A percentile compares a stretch with the other conserved stretches of the same genome.
Evolutionary conservation across 805 yeast genomes (phyloP).

Genomic region (Yarrowia deformans): DNA sequence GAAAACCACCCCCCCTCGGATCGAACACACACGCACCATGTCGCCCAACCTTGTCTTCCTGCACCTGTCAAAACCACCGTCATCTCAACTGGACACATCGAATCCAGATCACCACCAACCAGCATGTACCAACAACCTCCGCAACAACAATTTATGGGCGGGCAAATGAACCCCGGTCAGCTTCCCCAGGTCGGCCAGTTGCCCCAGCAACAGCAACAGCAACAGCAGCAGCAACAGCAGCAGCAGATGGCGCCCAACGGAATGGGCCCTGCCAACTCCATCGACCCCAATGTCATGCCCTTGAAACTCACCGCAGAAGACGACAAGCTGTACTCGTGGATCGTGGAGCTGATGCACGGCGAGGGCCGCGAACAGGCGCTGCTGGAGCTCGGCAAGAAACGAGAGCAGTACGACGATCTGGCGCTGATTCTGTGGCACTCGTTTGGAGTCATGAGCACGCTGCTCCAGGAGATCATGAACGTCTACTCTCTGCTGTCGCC

Average conservation of each 20-base stretch:
- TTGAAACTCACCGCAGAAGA: constrained; percentile 56
- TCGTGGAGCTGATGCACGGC: constrained; percentile 86
- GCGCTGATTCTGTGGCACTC: constrained; percentile 95
- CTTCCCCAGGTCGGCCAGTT: background rate
- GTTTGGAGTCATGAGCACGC: constrained; percentile 93
- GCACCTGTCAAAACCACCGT: background rate
- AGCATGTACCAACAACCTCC: constrained; percentile 19
- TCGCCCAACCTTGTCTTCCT: background rate
- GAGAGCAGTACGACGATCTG: constrained; percentile 93
- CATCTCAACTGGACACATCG: background rate
- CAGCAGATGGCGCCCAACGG: constrained; percentile 10
- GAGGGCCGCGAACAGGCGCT: constrained; percentile 92
- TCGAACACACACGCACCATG: constrained; percentile 5
- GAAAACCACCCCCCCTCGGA: too few relatives aligned
- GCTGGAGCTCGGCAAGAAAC: constrained; percentile 87
- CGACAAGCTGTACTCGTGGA: constrained; percentile 88
- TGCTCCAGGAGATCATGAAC: constrained; percentile 85
- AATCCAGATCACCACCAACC: background rate
- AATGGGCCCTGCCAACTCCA: constrained; percentile 10
- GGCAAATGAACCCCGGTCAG: too few relatives aligned
- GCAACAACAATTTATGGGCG: constrained; percentile 24
- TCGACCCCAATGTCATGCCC: constrained; percentile 31
- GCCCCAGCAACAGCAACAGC: background rate
- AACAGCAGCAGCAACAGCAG: too few relatives aligned
- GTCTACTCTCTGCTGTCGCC: constrained; percentile 92